Percentiles rank a stretch among this genome's conserved stretches.
These are phyloP conservation scores for Tetrastigma voinierianum DNA, from an alignment of 164 flowering plant genomes.

Conservation along the genomic window DNA sequence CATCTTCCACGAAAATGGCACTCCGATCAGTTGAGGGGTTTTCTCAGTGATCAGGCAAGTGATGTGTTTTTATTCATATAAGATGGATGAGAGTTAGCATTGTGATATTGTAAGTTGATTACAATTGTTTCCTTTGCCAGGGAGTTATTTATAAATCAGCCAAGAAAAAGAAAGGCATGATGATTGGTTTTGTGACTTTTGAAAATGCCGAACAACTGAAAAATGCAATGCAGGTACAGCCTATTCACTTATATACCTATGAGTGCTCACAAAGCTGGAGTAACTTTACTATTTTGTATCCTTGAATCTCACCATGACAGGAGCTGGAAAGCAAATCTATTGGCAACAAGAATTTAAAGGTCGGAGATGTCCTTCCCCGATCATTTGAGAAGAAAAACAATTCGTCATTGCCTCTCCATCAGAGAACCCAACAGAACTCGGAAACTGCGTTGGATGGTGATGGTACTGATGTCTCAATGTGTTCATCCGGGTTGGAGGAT, in stretches of 20 bases:
- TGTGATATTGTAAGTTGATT: constrained; percentile 3
- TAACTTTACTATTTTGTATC: background rate
- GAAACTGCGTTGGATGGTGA: constrained; percentile 16
- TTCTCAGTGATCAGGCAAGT: constrained; percentile 55
- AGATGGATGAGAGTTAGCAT: background rate
- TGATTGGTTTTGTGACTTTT: constrained; percentile 79
- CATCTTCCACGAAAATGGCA: constrained; percentile 76
- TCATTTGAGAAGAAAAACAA: constrained; percentile 52
- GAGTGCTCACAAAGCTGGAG: background rate
- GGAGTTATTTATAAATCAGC: constrained; percentile 58
- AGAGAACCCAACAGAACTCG: constrained; percentile 8
- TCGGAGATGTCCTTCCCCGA: constrained; percentile 70
- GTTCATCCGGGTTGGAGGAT: constrained; percentile 24
- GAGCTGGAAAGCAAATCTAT: constrained; percentile 63
- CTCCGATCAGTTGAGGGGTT: constrained; percentile 59
- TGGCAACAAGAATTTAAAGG: constrained; percentile 70
- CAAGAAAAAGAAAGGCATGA: constrained; percentile 89
- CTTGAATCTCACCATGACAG: constrained; percentile 32
- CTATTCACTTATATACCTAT: background rate
- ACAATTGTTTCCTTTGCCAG: constrained; percentile 35
- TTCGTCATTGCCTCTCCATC: constrained; percentile 18
- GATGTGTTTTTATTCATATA: background rate
- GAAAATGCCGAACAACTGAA: constrained; percentile 53
- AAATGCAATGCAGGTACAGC: constrained; percentile 62
- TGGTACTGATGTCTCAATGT: constrained; percentile 12